A percentile compares a stretch with the other conserved stretches of the same genome.
phyloP scores from a whole-genome alignment of 345 rosid genomes.

The Brassica juncea region DNA sequence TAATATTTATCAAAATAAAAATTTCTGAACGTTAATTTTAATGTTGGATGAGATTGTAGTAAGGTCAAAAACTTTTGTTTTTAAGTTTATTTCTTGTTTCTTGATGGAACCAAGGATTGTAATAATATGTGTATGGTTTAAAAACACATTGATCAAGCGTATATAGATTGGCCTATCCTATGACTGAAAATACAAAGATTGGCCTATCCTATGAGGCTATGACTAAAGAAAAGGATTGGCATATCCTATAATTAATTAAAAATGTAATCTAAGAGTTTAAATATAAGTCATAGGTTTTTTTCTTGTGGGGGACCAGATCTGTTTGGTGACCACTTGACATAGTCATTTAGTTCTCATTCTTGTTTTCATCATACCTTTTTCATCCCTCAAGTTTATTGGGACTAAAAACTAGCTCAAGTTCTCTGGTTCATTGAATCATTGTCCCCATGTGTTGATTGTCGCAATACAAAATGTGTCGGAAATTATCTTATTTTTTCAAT shows the following conservation, averaged over 20 bases:
- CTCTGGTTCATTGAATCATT: background rate
- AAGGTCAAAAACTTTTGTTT: background rate
- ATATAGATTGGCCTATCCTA: slow-evolving; percentile 18
- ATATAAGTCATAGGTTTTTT: slow-evolving; percentile 41
- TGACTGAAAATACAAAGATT: slow-evolving; percentile 1
- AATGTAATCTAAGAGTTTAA: slow-evolving; percentile 31
- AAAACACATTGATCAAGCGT: slow-evolving; percentile 22
- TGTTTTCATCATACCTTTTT: slow-evolving; percentile 18
- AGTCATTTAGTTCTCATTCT: slow-evolving; percentile 32
- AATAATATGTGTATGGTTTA: background rate
- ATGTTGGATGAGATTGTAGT: background rate
- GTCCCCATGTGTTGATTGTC: slow-evolving; percentile 4
- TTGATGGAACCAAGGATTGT: slow-evolving; percentile 34
- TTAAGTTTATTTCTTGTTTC: background rate
- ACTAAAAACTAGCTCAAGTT: background rate
- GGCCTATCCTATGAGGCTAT: slow-evolving; percentile 21
- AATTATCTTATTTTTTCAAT: background rate
- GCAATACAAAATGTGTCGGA: slow-evolving; percentile 5
- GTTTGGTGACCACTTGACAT: slow-evolving; percentile 31
- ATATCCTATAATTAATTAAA: slow-evolving; percentile 12
- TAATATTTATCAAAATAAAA: background rate
- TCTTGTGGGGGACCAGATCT: slow-evolving; percentile 34
- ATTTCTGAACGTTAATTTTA: background rate
- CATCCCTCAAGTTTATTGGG: background rate
- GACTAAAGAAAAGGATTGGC: background rate